A percentile compares a stretch with the other conserved stretches of the same genome.
Evolutionary conservation across 768 basidiomycete species (phyloP).

Genomic region (Imleria badia): DNA sequence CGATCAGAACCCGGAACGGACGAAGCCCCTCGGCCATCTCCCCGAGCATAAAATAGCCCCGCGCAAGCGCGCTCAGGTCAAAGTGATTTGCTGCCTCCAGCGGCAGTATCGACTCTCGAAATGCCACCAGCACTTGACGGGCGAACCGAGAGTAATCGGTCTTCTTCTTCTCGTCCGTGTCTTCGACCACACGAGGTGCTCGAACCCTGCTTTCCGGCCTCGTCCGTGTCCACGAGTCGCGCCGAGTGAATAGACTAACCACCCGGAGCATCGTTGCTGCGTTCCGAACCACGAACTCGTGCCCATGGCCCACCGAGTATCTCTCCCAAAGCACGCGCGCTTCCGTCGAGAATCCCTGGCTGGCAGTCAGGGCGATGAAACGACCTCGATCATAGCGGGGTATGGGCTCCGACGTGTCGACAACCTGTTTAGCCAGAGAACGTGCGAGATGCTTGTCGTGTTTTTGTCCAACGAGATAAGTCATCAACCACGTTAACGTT

Average conservation of each 20-base stretch:
- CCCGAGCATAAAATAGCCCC: conserved; percentile 60
- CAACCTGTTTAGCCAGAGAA: conserved; percentile 48
- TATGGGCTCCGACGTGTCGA: conserved; percentile 40
- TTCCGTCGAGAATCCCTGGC: conserved; percentile 44
- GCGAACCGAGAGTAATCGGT: conserved; percentile 38
- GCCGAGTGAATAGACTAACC: conserved; percentile 41
- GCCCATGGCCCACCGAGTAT: conserved; percentile 45
- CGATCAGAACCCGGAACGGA: conserved; percentile 45
- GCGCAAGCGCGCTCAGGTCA: conserved; percentile 58
- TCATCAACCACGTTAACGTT: conserved; percentile 54
- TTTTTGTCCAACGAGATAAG: conserved; percentile 38
- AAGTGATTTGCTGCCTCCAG: conserved; percentile 46
- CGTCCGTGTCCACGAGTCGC: conserved; percentile 20
- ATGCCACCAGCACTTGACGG: conserved; percentile 45
- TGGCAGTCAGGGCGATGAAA: conserved; percentile 49
- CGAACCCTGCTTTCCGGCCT: conserved; percentile 7
- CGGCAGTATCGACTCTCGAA: conserved; percentile 44
- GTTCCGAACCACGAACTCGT: conserved; percentile 42
- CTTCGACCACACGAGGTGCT: not conserved
- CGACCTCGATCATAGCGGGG: conserved; percentile 44
- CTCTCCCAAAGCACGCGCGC: conserved; percentile 60
- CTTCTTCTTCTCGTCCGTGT: conserved; percentile 3
- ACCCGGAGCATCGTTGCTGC: conserved; percentile 42
- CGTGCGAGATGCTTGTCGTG: conserved; percentile 48
- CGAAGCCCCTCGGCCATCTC: conserved; percentile 45